These are phyloP conservation scores for Cryptococcus sp. DNA, from an alignment of 1,284 basidiomycete species.

Conservation along the genomic window DNA sequence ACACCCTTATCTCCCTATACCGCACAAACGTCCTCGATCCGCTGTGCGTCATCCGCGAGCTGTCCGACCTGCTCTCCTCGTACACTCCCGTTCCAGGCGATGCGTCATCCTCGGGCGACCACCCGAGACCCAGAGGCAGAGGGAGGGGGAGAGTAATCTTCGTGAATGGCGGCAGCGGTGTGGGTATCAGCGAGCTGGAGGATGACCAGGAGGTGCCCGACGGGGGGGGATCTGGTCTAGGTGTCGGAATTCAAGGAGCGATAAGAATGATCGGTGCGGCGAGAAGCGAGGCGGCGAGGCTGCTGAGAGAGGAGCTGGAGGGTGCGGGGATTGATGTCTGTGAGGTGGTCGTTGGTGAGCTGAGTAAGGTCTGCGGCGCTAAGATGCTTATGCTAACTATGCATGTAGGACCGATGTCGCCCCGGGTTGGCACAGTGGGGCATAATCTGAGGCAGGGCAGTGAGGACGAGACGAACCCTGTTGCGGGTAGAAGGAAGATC, in stretches of 20 bases:
- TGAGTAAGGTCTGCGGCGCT: not conserved
- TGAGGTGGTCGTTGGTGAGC: constrained; percentile 44
- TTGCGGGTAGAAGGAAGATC: constrained; percentile 4
- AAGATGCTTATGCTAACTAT: not conserved
- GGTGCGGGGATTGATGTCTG: constrained; percentile 36
- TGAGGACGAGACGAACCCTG: constrained; percentile 21
- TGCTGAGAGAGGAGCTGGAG: constrained; percentile 32
- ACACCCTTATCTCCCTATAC: constrained; percentile 33
- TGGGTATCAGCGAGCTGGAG: constrained; percentile 11
- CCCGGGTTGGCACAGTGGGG: constrained; percentile 11
- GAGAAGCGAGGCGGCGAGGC: constrained; percentile 26
- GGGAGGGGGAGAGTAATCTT: constrained; percentile 34
- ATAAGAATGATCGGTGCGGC: constrained; percentile 28
- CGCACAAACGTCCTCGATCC: constrained; percentile 40
- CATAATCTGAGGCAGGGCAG: constrained; percentile 20
- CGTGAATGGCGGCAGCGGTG: constrained; percentile 35
- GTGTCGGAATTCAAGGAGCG: constrained; percentile 10
- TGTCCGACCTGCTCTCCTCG: constrained; percentile 31
- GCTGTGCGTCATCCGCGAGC: constrained; percentile 33
- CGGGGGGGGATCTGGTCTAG: too few species aligned
- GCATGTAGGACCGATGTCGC: constrained; percentile 25
- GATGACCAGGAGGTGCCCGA: not conserved
- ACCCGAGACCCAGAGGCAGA: not conserved
- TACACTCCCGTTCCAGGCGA: too few species aligned
- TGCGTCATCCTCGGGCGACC: not conserved